Percentiles rank a stretch among this genome's conserved stretches.
phyloP scores from a whole-genome alignment of 768 basidiomycete genomes.

The Rubroboletus pulcherrimus region DNA sequence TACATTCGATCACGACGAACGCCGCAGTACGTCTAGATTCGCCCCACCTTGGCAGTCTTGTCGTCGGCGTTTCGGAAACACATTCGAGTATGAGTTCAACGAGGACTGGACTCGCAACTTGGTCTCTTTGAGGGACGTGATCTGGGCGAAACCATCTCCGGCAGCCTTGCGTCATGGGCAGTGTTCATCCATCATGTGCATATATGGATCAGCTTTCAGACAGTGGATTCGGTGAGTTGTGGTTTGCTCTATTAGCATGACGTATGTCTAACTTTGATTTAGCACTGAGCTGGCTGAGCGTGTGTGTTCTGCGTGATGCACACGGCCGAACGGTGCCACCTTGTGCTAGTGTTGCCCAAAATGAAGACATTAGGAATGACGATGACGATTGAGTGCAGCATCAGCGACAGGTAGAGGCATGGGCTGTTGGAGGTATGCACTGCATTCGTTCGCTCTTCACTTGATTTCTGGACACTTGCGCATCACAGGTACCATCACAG shows the following conservation, averaged over 20 bases:
- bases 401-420: slow-evolving; percentile 81
- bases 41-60: slow-evolving; percentile 85
- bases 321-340: slow-evolving; percentile 30
- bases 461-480: slow-evolving; percentile 3
- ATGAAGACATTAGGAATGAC: slow-evolving; percentile 71
- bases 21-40: slow-evolving; percentile 62
- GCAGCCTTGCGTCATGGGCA: slow-evolving; percentile 8
- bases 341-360: slow-evolving; percentile 64
- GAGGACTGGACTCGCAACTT: slow-evolving; percentile 75
- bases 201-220: slow-evolving; percentile 75
- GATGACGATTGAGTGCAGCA: slow-evolving; percentile 75
- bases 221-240: slow-evolving; percentile 44
- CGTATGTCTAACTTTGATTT: neutral
- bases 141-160: slow-evolving; percentile 52
- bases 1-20: slow-evolving; percentile 49
- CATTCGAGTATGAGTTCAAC: slow-evolving; percentile 81
- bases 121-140: slow-evolving; percentile 80
- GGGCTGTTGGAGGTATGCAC: slow-evolving; percentile 71
- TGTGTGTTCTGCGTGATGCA: slow-evolving; percentile 65
- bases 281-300: slow-evolving; percentile 86
- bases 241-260: neutral
- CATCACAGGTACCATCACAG: slow-evolving; percentile 49
- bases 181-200: slow-evolving; percentile 12
- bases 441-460: slow-evolving; percentile 6
- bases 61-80: slow-evolving; percentile 78